Conservation (phyloP, 345 rosid genomes). For the Mallotus nudiflorus region DNA sequence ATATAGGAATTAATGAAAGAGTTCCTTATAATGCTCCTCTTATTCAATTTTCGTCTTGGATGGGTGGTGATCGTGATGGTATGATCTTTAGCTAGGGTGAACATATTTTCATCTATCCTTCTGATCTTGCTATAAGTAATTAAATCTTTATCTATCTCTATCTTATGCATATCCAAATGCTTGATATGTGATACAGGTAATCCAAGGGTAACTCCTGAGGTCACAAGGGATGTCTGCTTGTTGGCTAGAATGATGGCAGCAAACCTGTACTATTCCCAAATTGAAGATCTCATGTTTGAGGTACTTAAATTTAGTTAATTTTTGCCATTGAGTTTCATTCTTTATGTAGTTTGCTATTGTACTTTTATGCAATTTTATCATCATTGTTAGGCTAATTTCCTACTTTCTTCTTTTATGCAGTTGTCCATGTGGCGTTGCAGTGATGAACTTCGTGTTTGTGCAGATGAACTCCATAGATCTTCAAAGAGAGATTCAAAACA, state of each 20-base stretch:
- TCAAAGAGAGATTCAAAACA: slow-evolving; percentile 92
- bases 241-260: slow-evolving; percentile 99
- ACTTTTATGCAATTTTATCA: background rate
- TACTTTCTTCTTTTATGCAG: slow-evolving; percentile 35
- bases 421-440: slow-evolving; percentile 99
- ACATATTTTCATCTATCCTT: background rate
- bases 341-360: background rate
- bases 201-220: slow-evolving; percentile 99
- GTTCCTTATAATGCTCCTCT: slow-evolving; percentile 98
- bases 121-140: background rate
- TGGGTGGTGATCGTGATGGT: slow-evolving; percentile 99
- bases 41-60: slow-evolving; percentile 98
- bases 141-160: background rate
- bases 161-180: background rate
- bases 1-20: slow-evolving; percentile 87
- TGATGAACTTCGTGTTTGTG: slow-evolving; percentile 81
- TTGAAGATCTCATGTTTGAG: slow-evolving; percentile 99
- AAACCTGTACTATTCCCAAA: slow-evolving; percentile 84
- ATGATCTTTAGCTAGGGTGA: slow-evolving; percentile 1
- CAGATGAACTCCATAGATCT: slow-evolving; percentile 71
- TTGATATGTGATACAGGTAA: slow-evolving; percentile 56
- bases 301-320: slow-evolving; percentile 28
- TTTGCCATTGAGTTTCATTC: background rate
- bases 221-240: slow-evolving; percentile 97
- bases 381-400: background rate